These are phyloP conservation scores for Heimioporus sp. DNA, from an alignment of 768 basidiomycete species.

Conservation along the genomic window DNA sequence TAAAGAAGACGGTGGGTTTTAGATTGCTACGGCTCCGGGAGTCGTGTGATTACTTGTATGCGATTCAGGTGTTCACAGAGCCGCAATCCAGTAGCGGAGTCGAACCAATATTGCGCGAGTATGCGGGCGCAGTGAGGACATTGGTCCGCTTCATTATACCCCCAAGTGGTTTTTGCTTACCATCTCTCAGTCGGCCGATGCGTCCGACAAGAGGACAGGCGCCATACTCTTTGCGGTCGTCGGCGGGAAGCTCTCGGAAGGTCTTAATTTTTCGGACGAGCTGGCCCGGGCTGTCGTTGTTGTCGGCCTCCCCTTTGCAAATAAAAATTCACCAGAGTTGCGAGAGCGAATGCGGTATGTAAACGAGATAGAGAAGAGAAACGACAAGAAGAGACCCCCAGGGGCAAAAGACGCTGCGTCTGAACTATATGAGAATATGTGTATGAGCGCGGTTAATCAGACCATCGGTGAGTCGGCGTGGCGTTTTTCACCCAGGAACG, in stretches of 20 bases:
- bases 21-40: not conserved
- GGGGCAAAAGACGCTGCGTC: conserved; percentile 65
- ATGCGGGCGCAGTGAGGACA: conserved; percentile 48
- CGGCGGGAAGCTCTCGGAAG: conserved; percentile 97
- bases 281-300: conserved; percentile 85
- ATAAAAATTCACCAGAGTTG: conserved; percentile 86
- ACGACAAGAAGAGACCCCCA: conserved; percentile 29
- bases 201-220: conserved; percentile 43
- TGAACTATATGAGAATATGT: conserved; percentile 89
- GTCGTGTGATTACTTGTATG: not conserved
- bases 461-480: conserved; percentile 69
- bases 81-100: conserved; percentile 72
- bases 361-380: conserved; percentile 52
- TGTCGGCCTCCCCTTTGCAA: conserved; percentile 91
- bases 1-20: conserved; percentile 69
- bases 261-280: conserved; percentile 73
- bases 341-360: conserved; percentile 91
- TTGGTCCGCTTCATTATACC: conserved; percentile 15
- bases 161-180: conserved; percentile 1
- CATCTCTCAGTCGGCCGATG: conserved; percentile 15
- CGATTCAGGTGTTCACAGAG: conserved; percentile 81
- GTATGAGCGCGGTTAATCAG: conserved; percentile 95
- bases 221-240: conserved; percentile 92
- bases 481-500: not conserved
- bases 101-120: conserved; percentile 72